Conservation (phyloP, 345 rosid genomes). For the Hibiscus trionum region DNA sequence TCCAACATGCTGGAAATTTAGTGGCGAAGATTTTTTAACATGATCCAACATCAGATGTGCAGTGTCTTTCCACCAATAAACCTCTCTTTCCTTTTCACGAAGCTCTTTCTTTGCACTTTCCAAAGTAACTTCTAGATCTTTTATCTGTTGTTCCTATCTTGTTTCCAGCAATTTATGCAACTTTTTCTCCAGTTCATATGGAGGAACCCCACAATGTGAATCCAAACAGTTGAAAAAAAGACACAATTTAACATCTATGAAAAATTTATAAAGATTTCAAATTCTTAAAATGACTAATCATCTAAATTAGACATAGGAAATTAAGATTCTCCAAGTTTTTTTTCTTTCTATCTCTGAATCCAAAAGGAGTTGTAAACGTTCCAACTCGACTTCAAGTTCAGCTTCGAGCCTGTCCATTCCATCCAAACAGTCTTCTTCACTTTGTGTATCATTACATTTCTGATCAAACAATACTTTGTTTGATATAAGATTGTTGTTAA, state of each 20-base stretch:
- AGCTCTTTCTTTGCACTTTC: constrained; percentile 35
- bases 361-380: constrained; percentile 49
- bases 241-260: neutral
- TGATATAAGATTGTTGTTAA: constrained; percentile 15
- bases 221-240: neutral
- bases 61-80: constrained; percentile 72
- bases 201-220: constrained; percentile 39
- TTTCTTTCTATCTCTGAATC: constrained; percentile 35
- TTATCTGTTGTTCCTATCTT: constrained; percentile 60
- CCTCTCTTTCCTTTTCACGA: constrained; percentile 49
- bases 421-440: constrained; percentile 18
- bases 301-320: neutral
- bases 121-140: constrained; percentile 55
- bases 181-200: constrained; percentile 58
- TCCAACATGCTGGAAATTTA: neutral
- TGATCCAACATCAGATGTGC: constrained; percentile 41
- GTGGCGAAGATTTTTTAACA: constrained; percentile 25
- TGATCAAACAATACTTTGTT: constrained; percentile 16
- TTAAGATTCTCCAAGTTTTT: constrained; percentile 26
- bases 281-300: no score
- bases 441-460: constrained; percentile 15
- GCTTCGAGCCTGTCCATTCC: constrained; percentile 62
- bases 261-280: no score
- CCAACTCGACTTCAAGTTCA: constrained; percentile 66
- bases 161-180: constrained; percentile 53